These are phyloP conservation scores for Cardamine resedifolia DNA, from an alignment of 345 rosid species.

Conservation along the genomic window DNA sequence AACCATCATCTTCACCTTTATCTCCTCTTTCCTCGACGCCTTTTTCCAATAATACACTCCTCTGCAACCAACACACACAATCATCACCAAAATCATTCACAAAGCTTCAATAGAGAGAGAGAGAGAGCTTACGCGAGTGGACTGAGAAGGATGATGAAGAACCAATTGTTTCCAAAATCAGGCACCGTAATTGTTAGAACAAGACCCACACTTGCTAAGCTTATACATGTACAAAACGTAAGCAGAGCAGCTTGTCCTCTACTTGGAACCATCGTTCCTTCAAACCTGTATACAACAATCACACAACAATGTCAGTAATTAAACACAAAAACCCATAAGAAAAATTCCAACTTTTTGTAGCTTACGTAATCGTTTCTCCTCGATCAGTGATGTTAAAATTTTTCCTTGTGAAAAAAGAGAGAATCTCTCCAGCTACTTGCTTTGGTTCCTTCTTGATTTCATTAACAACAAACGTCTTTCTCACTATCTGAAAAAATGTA, in stretches of 20 bases:
- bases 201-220: constrained; percentile 90
- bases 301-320: constrained; percentile 16
- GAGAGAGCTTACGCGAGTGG: constrained; percentile 77
- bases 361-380: constrained; percentile 95
- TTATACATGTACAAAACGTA: constrained; percentile 93
- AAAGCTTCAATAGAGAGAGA: neutral
- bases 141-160: constrained; percentile 69
- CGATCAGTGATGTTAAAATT: constrained; percentile 73
- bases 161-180: constrained; percentile 91
- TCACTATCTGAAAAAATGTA: constrained; percentile 63
- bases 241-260: constrained; percentile 92
- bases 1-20: constrained; percentile 76
- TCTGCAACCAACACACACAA: constrained; percentile 43
- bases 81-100: constrained; percentile 1
- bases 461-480: constrained; percentile 59
- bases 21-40: constrained; percentile 92
- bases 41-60: constrained; percentile 87
- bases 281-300: constrained; percentile 63
- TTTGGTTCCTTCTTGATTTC: constrained; percentile 60
- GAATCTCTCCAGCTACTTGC: constrained; percentile 81
- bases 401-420: constrained; percentile 84
- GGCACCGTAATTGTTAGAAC: constrained; percentile 87
- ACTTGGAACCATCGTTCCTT: constrained; percentile 86
- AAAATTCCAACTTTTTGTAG: neutral
- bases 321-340: constrained; percentile 2